phyloP scores from a whole-genome alignment of 2,329 filamentous ascomycete species.

The Paraconiothyrium brasiliense region DNA sequence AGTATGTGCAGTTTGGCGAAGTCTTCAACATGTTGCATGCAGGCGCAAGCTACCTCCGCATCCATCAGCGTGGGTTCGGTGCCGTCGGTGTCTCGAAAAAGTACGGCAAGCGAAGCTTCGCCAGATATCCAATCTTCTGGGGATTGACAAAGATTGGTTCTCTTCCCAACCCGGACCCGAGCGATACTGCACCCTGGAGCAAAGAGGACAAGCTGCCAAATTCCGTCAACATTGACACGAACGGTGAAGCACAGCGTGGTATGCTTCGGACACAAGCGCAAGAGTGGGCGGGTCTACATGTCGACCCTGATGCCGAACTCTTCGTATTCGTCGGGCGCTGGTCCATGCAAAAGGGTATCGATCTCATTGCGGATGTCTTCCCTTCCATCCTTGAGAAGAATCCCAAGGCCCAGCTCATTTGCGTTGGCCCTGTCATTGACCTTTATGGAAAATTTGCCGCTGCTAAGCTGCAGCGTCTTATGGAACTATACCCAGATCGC shows the following conservation, averaged over 20 bases:
- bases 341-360: constrained; percentile 75
- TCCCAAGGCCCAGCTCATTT: constrained; percentile 69
- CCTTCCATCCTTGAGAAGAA: constrained; percentile 69
- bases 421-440: constrained; percentile 72
- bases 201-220: constrained; percentile 61
- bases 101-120: constrained; percentile 72
- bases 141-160: constrained; percentile 67
- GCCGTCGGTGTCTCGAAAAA: constrained; percentile 75
- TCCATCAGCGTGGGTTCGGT: constrained; percentile 74
- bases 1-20: constrained; percentile 73
- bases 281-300: constrained; percentile 71
- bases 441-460: constrained; percentile 74
- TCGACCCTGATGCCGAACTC: constrained; percentile 68
- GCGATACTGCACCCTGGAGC: constrained; percentile 70
- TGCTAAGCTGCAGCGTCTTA: constrained; percentile 70
- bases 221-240: constrained; percentile 62
- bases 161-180: constrained; percentile 72
- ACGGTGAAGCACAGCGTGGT: constrained; percentile 63
- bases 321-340: constrained; percentile 75
- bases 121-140: constrained; percentile 76
- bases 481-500: constrained; percentile 71
- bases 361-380: constrained; percentile 74
- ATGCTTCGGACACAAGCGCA: constrained; percentile 69
- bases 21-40: constrained; percentile 75
- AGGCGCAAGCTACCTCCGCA: constrained; percentile 71